phyloP scores from a whole-genome alignment of 352 stramenopile genomes.

The Pythium coloratum region DNA sequence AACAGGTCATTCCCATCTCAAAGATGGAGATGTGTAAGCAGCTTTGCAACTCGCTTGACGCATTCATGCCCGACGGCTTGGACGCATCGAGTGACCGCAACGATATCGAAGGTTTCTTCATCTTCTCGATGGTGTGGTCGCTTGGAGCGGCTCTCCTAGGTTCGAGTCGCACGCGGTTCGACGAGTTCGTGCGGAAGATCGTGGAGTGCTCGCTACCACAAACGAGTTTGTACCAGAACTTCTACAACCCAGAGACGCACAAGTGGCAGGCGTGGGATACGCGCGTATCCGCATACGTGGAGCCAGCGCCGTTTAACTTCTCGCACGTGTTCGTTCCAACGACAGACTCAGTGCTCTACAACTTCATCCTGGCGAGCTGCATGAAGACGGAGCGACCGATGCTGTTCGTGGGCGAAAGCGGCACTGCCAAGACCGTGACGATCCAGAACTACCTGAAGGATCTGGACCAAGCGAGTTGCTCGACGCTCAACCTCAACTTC shows the following conservation, averaged over 20 bases:
- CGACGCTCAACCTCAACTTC: conserved; percentile 91
- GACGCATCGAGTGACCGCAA: conserved; percentile 48
- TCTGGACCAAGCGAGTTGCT: conserved; percentile 67
- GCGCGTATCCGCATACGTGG: conserved; percentile 84
- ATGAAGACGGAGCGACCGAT: conserved; percentile 89
- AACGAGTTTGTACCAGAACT: conserved; percentile 85
- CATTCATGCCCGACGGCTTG: conserved; percentile 73
- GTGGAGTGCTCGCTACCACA: conserved; percentile 74
- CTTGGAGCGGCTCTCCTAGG: conserved; percentile 88
- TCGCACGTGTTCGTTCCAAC: conserved; percentile 95
- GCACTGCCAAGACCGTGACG: conserved; percentile 95
- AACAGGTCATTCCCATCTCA: conserved; percentile 92
- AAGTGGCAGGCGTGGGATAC: conserved; percentile 92
- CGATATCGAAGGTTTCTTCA: conserved; percentile 90
- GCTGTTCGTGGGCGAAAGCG: conserved; percentile 93
- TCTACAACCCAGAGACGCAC: conserved; percentile 88
- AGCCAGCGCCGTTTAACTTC: conserved; percentile 94
- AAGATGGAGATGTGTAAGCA: conserved; percentile 97
- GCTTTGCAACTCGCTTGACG: conserved; percentile 91
- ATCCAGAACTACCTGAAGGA: conserved; percentile 93
- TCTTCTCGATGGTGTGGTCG: conserved; percentile 94
- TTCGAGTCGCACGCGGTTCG: conserved; percentile 78
- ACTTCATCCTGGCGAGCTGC: conserved; percentile 86
- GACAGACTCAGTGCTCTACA: conserved; percentile 94
- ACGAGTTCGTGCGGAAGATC: conserved; percentile 91